Percentiles rank a stretch among this genome's conserved stretches.
Conservation (phyloP, 768 basidiomycete genomes). For the Lactarius quietus region DNA sequence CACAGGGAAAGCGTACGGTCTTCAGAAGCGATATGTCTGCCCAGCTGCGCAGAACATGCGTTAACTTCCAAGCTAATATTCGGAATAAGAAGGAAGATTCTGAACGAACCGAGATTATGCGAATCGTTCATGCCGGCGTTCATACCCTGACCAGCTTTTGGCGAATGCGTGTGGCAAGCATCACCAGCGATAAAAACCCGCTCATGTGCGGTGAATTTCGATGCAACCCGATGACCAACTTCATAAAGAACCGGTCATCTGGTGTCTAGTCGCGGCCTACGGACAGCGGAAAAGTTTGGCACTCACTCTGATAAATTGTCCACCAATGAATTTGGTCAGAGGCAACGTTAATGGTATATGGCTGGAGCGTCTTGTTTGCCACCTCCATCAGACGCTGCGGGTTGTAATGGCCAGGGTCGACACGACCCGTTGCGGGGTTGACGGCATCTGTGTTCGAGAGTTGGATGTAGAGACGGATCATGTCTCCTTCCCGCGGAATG, state of each 20-base stretch:
- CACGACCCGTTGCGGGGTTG: slow-evolving; percentile 38
- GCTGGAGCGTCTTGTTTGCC: slow-evolving; percentile 41
- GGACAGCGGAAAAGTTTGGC: neutral
- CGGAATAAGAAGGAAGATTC: neutral
- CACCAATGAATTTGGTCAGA: slow-evolving; percentile 43
- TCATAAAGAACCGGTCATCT: neutral
- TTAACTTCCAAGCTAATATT: slow-evolving; percentile 48
- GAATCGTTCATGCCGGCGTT: slow-evolving; percentile 53
- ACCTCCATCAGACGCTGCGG: slow-evolving; percentile 42
- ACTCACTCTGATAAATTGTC: slow-evolving; percentile 48
- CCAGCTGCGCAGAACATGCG: slow-evolving; percentile 45
- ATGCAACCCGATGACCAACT: slow-evolving; percentile 57
- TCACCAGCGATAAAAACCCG: slow-evolving; percentile 57
- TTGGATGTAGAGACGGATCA: slow-evolving; percentile 51
- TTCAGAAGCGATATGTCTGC: slow-evolving; percentile 44
- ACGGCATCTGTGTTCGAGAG: slow-evolving; percentile 40
- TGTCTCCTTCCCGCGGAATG: slow-evolving; percentile 48
- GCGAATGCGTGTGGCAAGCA: slow-evolving; percentile 47
- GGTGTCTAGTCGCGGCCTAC: neutral
- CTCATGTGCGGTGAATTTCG: slow-evolving; percentile 44
- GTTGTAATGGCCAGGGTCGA: slow-evolving; percentile 39
- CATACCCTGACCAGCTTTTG: slow-evolving; percentile 50
- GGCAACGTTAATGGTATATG: slow-evolving; percentile 36
- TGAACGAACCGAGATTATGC: slow-evolving; percentile 43
- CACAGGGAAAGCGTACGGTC: slow-evolving; percentile 35